Percentiles rank a stretch among this genome's conserved stretches.
Conservation (phyloP, 2,329 filamentous ascomycete species). For the Chalaropsis thielavioides region DNA sequence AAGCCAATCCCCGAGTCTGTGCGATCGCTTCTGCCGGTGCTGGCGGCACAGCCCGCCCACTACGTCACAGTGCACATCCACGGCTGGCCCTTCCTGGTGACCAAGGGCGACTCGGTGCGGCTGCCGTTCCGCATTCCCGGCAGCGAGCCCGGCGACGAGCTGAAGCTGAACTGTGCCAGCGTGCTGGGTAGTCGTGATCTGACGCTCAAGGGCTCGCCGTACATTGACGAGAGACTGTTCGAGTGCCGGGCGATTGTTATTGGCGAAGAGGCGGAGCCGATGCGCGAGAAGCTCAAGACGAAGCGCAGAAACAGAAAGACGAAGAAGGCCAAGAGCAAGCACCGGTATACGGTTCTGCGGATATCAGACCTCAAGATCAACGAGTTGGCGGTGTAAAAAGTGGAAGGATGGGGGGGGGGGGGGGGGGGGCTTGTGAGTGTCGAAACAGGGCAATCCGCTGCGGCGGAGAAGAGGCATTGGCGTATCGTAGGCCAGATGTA, state of each 20-base stretch:
- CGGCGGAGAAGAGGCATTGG: background rate
- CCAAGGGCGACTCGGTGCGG: slow-evolving; percentile 57
- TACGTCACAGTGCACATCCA: slow-evolving; percentile 73
- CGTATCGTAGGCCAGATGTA: background rate
- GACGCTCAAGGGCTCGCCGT: slow-evolving; percentile 70
- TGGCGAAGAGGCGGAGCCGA: slow-evolving; percentile 66
- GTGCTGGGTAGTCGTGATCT: slow-evolving; percentile 77
- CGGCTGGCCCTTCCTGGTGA: slow-evolving; percentile 65
- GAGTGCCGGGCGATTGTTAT: slow-evolving; percentile 75
- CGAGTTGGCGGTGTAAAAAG: slow-evolving; percentile 16
- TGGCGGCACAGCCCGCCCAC: slow-evolving; percentile 57
- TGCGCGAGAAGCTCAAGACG: slow-evolving; percentile 66
- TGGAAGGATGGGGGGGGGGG: background rate
- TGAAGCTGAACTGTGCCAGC: slow-evolving; percentile 75
- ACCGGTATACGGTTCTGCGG: slow-evolving; percentile 70
- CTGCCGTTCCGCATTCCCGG: slow-evolving; percentile 68
- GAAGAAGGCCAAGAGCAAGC: slow-evolving; percentile 75
- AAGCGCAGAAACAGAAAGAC: slow-evolving; percentile 61
- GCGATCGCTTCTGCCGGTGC: slow-evolving; percentile 49
- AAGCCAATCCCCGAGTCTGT: slow-evolving; percentile 38
- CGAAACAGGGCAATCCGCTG: background rate
- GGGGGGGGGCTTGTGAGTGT: background rate
- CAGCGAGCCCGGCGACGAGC: slow-evolving; percentile 64
- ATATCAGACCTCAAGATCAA: slow-evolving; percentile 67
- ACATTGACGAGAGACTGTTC: slow-evolving; percentile 70